Percentiles rank a stretch among this genome's conserved stretches.
phyloP scores from a whole-genome alignment of 1,284 basidiomycete genomes.

The Cutaneotrichosporon mucoides region DNA sequence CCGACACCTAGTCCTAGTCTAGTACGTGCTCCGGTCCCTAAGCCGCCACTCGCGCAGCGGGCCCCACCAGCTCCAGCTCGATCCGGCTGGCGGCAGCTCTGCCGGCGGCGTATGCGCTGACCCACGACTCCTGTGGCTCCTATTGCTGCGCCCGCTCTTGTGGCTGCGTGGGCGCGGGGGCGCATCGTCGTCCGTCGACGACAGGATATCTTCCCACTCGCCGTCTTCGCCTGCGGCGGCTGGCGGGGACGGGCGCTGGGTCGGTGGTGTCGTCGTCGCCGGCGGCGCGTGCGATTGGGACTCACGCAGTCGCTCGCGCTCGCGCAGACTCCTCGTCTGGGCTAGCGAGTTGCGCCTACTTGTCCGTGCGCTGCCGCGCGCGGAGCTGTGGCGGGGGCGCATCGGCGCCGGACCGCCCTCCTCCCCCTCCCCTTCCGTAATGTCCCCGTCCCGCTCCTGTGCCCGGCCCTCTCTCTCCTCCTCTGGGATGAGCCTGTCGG shows the following conservation, averaged over 20 bases:
- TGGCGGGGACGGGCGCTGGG: too few relatives aligned
- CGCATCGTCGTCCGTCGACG: background rate
- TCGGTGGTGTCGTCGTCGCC: too few relatives aligned
- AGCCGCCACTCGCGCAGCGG: conserved; percentile 44
- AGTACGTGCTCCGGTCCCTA: conserved; percentile 31
- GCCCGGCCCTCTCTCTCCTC: conserved; percentile 55
- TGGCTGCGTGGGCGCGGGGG: too few relatives aligned
- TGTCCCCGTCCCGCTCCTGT: too few relatives aligned
- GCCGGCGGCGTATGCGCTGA: background rate
- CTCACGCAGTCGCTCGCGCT: background rate
- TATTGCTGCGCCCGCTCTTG: too few relatives aligned
- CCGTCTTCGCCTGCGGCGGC: background rate
- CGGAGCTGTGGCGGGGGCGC: background rate
- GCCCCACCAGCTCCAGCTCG: conserved; percentile 47
- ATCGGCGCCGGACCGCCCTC: background rate
- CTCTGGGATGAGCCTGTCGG: conserved; percentile 24
- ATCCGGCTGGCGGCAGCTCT: background rate
- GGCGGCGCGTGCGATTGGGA: too few relatives aligned
- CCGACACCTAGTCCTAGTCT: too few relatives aligned
- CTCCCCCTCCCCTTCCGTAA: too few relatives aligned
- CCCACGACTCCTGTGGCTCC: too few relatives aligned
- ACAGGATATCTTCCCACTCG: conserved; percentile 13
- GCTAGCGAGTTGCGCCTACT: background rate
- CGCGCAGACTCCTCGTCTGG: background rate
- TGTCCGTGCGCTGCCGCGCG: background rate